These are phyloP conservation scores for Chrysoporthe deuterocubensis DNA, from an alignment of 2,329 filamentous ascomycete genomes.

Conservation along the genomic window DNA sequence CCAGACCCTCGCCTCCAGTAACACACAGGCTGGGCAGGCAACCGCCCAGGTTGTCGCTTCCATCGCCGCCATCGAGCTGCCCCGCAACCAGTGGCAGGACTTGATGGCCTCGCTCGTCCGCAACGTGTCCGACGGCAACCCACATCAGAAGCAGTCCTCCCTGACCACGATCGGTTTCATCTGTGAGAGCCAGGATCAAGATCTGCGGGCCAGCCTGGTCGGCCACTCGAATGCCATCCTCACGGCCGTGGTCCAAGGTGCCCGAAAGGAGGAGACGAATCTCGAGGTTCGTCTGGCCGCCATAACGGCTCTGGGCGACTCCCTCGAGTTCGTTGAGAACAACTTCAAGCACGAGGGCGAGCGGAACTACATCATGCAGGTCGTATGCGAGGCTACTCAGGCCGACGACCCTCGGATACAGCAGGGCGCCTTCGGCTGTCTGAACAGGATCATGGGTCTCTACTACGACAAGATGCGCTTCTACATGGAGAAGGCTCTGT, in stretches of 20 bases:
- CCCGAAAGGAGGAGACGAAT: conserved; percentile 94
- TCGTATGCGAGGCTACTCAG: conserved; percentile 98
- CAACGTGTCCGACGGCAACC: conserved; percentile 85
- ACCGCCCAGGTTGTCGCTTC: conserved; percentile 94
- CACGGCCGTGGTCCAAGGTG: conserved; percentile 96
- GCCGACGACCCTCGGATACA: conserved; percentile 89
- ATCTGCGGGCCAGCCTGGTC: conserved; percentile 79
- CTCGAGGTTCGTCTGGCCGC: conserved; percentile 88
- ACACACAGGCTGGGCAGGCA: conserved; percentile 82
- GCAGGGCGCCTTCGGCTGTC: conserved; percentile 92
- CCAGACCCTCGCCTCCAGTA: conserved; percentile 79
- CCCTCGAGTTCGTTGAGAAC: conserved; percentile 94
- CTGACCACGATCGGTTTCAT: conserved; percentile 97
- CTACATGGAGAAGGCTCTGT: conserved; percentile 99
- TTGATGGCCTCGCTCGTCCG: conserved; percentile 87
- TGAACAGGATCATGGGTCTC: conserved; percentile 97
- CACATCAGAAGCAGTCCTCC: conserved; percentile 92
- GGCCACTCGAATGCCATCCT: conserved; percentile 96
- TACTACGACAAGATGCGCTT: conserved; percentile 99
- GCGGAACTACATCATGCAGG: conserved; percentile 99
- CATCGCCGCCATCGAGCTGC: conserved; percentile 92
- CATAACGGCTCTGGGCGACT: conserved; percentile 92
- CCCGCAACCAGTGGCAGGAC: conserved; percentile 90
- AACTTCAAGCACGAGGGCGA: conserved; percentile 99
- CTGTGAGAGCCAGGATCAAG: conserved; percentile 90